phyloP scores from a whole-genome alignment of 768 basidiomycete genomes.

The Fibroporia radiculosa region DNA sequence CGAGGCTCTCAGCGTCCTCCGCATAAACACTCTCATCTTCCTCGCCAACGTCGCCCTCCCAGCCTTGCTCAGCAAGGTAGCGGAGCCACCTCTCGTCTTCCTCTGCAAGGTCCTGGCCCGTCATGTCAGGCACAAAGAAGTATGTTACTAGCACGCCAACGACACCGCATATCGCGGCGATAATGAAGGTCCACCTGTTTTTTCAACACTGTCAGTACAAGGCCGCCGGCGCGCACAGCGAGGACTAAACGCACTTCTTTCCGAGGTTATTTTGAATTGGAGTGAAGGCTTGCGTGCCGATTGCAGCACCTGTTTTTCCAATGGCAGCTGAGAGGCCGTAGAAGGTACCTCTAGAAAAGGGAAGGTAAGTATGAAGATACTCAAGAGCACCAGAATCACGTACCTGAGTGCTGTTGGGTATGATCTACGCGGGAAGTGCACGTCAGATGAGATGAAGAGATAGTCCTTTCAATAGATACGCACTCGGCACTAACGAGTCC shows the following conservation, averaged over 20 bases:
- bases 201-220: neutral
- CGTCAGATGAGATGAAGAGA: neutral
- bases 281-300: conserved; percentile 65
- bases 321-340: conserved; percentile 64
- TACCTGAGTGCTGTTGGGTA: conserved; percentile 2
- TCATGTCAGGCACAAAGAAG: conserved; percentile 63
- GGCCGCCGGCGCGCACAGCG: neutral
- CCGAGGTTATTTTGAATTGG: conserved; percentile 62
- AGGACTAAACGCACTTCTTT: conserved; percentile 35
- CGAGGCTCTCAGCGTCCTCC: neutral
- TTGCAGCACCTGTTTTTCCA: conserved; percentile 63
- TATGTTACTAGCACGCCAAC: conserved; percentile 58
- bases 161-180: conserved; percentile 59
- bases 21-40: conserved; percentile 22
- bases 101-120: conserved; percentile 56
- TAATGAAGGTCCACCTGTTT: conserved; percentile 57
- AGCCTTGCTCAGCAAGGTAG: conserved; percentile 56
- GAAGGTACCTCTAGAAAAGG: conserved; percentile 45
- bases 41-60: conserved; percentile 60
- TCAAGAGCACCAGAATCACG: neutral
- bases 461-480: conserved; percentile 18
- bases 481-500: conserved; percentile 61
- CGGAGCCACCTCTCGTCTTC: conserved; percentile 56
- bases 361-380: neutral
- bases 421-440: neutral